Conservation (phyloP, 371 early-diverging fungal genomes). For the Dinochytrium kinnereticum region DNA sequence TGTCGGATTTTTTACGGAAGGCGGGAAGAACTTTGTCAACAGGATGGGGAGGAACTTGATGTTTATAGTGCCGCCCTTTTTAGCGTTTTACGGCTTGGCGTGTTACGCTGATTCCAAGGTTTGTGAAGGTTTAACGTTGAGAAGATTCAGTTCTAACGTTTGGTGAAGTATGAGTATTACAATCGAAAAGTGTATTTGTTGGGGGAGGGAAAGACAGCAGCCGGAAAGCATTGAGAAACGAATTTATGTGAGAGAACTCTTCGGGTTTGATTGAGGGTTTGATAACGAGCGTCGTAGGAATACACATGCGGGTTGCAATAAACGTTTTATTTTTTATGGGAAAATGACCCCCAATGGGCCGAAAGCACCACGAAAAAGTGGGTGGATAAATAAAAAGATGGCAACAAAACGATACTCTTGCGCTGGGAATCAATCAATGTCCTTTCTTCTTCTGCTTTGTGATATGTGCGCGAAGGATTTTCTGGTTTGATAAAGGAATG, state of each 20-base stretch:
- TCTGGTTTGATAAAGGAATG: slow-evolving; percentile 9
- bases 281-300: no score
- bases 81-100: slow-evolving; percentile 42
- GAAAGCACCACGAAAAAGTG: no score
- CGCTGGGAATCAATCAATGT: slow-evolving; percentile 14
- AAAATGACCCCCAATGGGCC: no score
- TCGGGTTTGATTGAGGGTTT: no score
- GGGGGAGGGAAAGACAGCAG: neutral
- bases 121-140: neutral
- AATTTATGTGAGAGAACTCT: no score
- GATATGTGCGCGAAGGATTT: slow-evolving; percentile 50
- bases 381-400: no score
- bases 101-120: slow-evolving; percentile 49
- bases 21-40: slow-evolving; percentile 38
- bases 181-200: slow-evolving; percentile 49
- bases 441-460: slow-evolving; percentile 53
- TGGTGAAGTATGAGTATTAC: slow-evolving; percentile 48
- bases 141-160: neutral
- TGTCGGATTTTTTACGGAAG: slow-evolving; percentile 54
- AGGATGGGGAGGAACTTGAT: slow-evolving; percentile 36
- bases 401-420: no score
- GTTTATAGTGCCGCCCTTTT: slow-evolving; percentile 47
- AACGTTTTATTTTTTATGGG: no score
- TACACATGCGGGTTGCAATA: no score
- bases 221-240: no score